phyloP scores from a whole-genome alignment of 257 asterid species.

The Lycium ferocissimum region DNA sequence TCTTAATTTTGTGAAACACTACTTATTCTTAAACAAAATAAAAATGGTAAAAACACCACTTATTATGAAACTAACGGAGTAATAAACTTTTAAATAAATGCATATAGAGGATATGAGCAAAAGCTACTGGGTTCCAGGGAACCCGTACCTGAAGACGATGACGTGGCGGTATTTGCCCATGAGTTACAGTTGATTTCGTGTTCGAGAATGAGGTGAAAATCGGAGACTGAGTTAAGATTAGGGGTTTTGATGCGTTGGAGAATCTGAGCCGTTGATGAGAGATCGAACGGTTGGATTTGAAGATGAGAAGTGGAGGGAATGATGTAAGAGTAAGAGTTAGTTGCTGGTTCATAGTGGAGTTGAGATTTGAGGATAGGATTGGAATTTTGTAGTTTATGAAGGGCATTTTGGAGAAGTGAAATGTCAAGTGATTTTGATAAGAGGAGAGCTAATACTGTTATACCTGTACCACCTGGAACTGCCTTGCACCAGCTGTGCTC shows the following conservation, averaged over 20 bases:
- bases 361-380: slow-evolving; percentile 87
- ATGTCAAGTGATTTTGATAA: slow-evolving; percentile 57
- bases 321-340: slow-evolving; percentile 61
- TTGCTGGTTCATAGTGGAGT: slow-evolving; percentile 52
- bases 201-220: slow-evolving; percentile 74
- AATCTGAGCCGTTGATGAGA: slow-evolving; percentile 61
- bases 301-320: slow-evolving; percentile 53
- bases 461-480: slow-evolving; percentile 88
- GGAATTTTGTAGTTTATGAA: slow-evolving; percentile 61
- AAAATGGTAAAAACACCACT: no score
- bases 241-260: slow-evolving; percentile 42
- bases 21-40: no score
- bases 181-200: slow-evolving; percentile 69
- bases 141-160: slow-evolving; percentile 9
- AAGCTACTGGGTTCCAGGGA: no score
- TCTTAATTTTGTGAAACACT: no score
- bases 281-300: slow-evolving; percentile 67
- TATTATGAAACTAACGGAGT: no score
- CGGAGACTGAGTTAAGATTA: slow-evolving; percentile 38
- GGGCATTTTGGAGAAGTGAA: slow-evolving; percentile 57
- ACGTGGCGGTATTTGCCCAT: slow-evolving; percentile 55
- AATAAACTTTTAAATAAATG: no score
- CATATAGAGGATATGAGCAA: no score
- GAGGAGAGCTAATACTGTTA: slow-evolving; percentile 73
- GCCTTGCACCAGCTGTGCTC: slow-evolving; percentile 97